phyloP scores from a whole-genome alignment of 2,329 filamentous ascomycete species.

The Aspergillus costaricaensis region DNA sequence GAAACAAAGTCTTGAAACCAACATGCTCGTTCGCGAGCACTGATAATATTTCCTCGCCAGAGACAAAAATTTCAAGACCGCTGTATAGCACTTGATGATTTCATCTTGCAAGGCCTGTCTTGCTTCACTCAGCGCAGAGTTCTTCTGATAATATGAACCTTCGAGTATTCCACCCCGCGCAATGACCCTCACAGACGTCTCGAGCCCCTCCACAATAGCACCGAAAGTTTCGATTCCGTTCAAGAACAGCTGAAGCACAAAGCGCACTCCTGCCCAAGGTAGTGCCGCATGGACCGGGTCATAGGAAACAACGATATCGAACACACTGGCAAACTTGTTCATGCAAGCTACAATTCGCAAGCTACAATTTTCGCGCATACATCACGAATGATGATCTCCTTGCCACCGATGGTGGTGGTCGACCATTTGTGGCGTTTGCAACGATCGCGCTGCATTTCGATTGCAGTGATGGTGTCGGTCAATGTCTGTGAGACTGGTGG shows the following conservation, averaged over 20 bases:
- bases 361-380: not conserved
- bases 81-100: not conserved
- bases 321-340: not conserved
- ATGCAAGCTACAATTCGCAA: not conserved
- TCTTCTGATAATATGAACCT: not conserved
- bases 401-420: not conserved
- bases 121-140: not conserved
- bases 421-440: not conserved
- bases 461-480: not conserved
- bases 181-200: not conserved
- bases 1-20: too few relatives aligned
- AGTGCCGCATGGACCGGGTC: slow-evolving; percentile 2
- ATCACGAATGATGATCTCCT: not conserved
- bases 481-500: too few relatives aligned
- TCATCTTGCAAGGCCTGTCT: not conserved
- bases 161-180: not conserved
- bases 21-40: too few relatives aligned
- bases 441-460: not conserved
- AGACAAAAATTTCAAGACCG: not conserved
- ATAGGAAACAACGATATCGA: not conserved
- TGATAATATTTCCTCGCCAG: too few relatives aligned
- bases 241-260: not conserved
- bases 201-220: not conserved
- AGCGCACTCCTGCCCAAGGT: slow-evolving; percentile 1
- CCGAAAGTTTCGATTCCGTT: not conserved